phyloP scores from a whole-genome alignment of 352 stramenopile species.

The Globisporangium polare region DNA sequence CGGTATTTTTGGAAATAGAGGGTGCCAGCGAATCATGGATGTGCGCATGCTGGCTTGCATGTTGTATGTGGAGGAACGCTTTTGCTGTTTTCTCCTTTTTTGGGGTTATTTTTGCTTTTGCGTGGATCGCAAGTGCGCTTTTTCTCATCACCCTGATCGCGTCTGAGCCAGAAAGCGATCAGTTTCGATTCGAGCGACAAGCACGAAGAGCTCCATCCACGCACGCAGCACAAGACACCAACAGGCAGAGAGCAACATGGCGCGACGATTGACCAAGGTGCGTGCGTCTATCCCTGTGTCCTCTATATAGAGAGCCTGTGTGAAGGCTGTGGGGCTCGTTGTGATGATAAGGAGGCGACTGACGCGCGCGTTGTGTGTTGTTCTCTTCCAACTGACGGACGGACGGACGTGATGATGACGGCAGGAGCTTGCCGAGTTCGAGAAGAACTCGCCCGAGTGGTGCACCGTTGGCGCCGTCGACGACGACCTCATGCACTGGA shows the following conservation, averaged over 20 bases:
- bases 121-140: neutral
- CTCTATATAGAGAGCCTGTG: neutral
- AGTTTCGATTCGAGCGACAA: constrained; percentile 9
- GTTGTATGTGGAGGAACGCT: neutral
- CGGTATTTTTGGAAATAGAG: neutral
- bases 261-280: constrained; percentile 81
- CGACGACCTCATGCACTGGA: constrained; percentile 90
- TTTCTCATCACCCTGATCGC: neutral
- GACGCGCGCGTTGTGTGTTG: neutral
- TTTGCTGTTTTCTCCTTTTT: neutral
- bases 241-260: constrained; percentile 37
- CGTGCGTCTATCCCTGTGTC: neutral
- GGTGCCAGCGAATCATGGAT: neutral
- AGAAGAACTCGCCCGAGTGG: constrained; percentile 89
- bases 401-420: neutral
- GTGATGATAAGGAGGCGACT: neutral
- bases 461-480: constrained; percentile 84
- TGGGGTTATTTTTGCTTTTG: neutral
- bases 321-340: no score
- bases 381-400: neutral
- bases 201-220: neutral
- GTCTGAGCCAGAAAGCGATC: neutral
- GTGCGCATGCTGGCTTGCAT: neutral
- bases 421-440: constrained; percentile 84
- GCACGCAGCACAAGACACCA: neutral